Conservation (phyloP, 1,284 basidiomycete genomes). For the Sparassis latifolia region DNA sequence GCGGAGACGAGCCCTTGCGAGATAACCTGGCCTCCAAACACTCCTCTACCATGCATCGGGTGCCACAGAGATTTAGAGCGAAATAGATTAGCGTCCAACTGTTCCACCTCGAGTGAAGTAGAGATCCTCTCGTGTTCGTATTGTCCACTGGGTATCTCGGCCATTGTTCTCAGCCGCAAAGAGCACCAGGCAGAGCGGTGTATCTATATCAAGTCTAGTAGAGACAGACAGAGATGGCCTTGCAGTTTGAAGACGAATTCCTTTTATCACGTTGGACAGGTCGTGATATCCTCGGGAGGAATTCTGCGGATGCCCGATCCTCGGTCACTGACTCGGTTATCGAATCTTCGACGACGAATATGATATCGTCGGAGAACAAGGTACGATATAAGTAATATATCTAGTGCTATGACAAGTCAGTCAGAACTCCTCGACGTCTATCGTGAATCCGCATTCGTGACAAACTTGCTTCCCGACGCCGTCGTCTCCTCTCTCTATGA, state of each 20-base stretch:
- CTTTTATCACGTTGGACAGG: neutral
- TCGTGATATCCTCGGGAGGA: neutral
- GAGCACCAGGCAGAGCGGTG: neutral
- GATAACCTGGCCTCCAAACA: slow-evolving; percentile 89
- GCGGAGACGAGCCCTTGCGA: slow-evolving; percentile 82
- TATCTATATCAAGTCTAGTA: neutral
- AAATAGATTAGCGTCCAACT: slow-evolving; percentile 71
- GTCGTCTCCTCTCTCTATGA: slow-evolving; percentile 44
- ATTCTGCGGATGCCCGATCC: neutral
- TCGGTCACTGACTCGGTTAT: too few species aligned
- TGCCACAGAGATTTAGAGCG: slow-evolving; percentile 69
- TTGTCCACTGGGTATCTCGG: slow-evolving; percentile 12
- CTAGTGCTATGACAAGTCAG: neutral
- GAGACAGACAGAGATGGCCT: neutral
- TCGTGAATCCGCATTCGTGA: slow-evolving; percentile 79
- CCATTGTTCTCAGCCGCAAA: slow-evolving; percentile 17
- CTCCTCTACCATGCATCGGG: slow-evolving; percentile 65
- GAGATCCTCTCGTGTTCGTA: slow-evolving; percentile 46
- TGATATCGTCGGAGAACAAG: too few species aligned
- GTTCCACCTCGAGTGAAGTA: slow-evolving; percentile 70
- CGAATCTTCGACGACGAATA: too few species aligned
- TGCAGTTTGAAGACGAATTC: neutral
- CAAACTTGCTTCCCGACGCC: slow-evolving; percentile 69
- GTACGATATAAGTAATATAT: too few species aligned
- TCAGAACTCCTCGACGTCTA: slow-evolving; percentile 80